Percentiles rank a stretch among this genome's conserved stretches.
These are phyloP conservation scores for Vairimorpha ceranae DNA, from an alignment of 371 early-diverging fungal genomes.

Conservation along the genomic window DNA sequence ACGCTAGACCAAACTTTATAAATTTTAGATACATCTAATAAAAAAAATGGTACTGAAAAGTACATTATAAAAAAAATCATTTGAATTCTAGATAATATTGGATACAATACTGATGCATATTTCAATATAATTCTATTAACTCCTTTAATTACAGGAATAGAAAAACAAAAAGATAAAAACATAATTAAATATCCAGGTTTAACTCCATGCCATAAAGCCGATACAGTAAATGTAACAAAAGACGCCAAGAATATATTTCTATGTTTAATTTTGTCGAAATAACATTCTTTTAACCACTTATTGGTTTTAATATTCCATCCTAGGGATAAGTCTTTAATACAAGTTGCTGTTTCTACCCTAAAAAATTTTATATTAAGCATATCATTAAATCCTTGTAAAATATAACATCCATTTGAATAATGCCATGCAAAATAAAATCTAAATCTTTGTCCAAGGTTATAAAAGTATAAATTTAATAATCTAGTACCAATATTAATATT, in stretches of 20 bases:
- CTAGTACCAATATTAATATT: background rate
- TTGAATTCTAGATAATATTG: conserved; percentile 23
- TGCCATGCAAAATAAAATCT: conserved; percentile 56
- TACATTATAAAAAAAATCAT: conserved; percentile 49
- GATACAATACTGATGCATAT: background rate
- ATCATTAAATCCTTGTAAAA: conserved; percentile 30
- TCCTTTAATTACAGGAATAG: conserved; percentile 20
- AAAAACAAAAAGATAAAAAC: conserved; percentile 44
- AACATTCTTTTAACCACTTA: conserved; percentile 47
- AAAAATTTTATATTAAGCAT: conserved; percentile 40
- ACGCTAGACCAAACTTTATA: conserved; percentile 43
- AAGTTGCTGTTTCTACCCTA: conserved; percentile 46
- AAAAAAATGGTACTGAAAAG: conserved; percentile 52
- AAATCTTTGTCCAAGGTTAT: conserved; percentile 28
- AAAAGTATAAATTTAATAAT: conserved; percentile 28
- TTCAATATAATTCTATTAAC: conserved; percentile 28
- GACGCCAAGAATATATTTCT: conserved; percentile 35
- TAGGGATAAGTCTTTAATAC: conserved; percentile 42
- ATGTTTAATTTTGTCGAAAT: conserved; percentile 37
- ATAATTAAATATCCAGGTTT: conserved; percentile 50
- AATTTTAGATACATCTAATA: conserved; percentile 33
- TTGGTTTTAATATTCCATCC: conserved; percentile 52
- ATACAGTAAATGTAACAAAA: conserved; percentile 39
- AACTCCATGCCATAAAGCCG: conserved; percentile 51
- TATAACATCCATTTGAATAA: conserved; percentile 42